Evolutionary conservation across 371 early-diverging fungal species (phyloP).

Genomic region (Vairimorpha apis): DNA sequence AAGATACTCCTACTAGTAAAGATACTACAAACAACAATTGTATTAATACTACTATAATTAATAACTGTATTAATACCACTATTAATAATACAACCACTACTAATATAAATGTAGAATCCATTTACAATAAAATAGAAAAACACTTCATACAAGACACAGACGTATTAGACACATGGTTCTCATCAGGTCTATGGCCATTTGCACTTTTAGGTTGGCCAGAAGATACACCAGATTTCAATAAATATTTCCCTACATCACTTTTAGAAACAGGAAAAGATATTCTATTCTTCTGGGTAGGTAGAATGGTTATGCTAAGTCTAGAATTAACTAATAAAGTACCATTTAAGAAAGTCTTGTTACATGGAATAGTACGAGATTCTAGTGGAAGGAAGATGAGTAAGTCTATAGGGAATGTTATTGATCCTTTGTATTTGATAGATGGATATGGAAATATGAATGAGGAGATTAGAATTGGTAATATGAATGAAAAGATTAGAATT

Average conservation of each 20-base stretch:
- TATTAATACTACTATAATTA: background rate
- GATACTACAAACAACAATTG: too few species aligned
- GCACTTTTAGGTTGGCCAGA: constrained; percentile 89
- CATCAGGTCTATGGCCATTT: constrained; percentile 95
- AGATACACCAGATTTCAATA: constrained; percentile 62
- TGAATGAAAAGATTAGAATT: constrained; percentile 70
- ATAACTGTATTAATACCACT: background rate
- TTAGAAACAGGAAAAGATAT: constrained; percentile 98
- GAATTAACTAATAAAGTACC: constrained; percentile 85
- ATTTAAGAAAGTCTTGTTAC: constrained; percentile 78
- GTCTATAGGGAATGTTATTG: constrained; percentile 94
- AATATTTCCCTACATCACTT: constrained; percentile 81
- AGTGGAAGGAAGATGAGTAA: constrained; percentile 99
- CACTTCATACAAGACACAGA: constrained; percentile 76
- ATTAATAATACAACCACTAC: background rate
- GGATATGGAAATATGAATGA: too few species aligned
- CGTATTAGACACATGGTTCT: constrained; percentile 99
- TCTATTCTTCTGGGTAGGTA: constrained; percentile 98
- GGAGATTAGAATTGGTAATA: constrained; percentile 68
- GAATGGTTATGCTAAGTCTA: constrained; percentile 97
- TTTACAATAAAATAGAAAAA: too few species aligned
- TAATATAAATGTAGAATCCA: background rate
- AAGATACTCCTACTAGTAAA: too few species aligned
- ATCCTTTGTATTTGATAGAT: constrained; percentile 93
- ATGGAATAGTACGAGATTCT: constrained; percentile 97